Base-by-base conservation (phyloP, 2,329 filamentous ascomycete genomes). In the Coniochaeta prunicola region DNA sequence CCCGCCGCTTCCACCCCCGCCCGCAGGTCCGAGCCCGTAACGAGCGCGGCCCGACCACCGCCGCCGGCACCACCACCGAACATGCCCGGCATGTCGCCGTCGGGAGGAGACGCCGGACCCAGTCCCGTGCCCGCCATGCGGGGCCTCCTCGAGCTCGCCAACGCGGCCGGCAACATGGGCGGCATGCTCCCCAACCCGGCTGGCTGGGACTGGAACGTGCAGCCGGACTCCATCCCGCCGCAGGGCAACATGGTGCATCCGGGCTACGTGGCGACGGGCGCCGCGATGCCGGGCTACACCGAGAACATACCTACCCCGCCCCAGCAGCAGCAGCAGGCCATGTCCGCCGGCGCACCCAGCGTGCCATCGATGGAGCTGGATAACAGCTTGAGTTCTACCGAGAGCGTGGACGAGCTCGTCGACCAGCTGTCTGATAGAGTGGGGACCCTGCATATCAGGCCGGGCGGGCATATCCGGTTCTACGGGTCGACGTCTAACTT, bases 401-500 rank as follows among this genome's bases (percentile, higher is more conserved):
- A 67, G 36, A 61, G 59, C 8, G 60, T 69, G 7, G 66, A 68
- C 40, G 74, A 76, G 56, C 69, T 77, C 2, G 74, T 76, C 21
- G 71, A 75, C 56, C 73, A 77, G 57, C 64, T 77, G 9, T 75
- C 75, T 2, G 68, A 74, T 61, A 73, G 74, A 7, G 71, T 78
- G 19, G 76, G 76, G 5, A 74, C 74, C 5, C 60, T 78, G 55
- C 76, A 77, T 56, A 69, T 78, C 26, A 69, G 72, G 0, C 70
- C 71, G 2, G 75, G 76, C 61, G 76, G 76, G 0, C 73, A 76
- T 59, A 64, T 76, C 17, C 71, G 75, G 13, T 78, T 74, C 58
- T 77, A 75, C 53, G 76, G 76, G 12, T 70, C 76, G 2, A 76
- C 76, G 0, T 76, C 75, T 4, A 77, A 77, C 40, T 66, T 76